Base-by-base conservation (phyloP, 164 flowering plant species). In the Vitis labrusca region DNA sequence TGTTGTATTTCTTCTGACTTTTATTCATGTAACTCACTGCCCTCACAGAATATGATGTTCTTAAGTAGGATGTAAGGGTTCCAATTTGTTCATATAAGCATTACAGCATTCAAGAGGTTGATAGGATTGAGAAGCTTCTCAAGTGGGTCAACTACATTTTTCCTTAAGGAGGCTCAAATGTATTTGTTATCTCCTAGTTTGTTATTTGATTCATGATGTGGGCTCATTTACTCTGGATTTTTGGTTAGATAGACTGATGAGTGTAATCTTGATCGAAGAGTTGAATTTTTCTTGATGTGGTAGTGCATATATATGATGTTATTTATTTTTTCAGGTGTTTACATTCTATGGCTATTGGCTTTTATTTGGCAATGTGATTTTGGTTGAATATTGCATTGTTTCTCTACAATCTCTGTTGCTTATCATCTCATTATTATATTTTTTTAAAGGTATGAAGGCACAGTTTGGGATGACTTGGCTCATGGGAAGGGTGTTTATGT, bases 401-500 rank as follows among this genome's bases (percentile, higher is more conserved):
- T 58, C 37, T 17, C 7, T n/a, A 44, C 15, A 7, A 44, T 61
- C 16, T n/a, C 47, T n/a, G 30, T 32, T 23, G 23, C 15, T 9
- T 56, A 30, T 16, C 58, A 11, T 59, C 1, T 51, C 2, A 47
- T 68, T 62, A 6, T 71, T 27, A 17, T 63, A 61, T 50, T 19
- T 27, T 10, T 63, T 59, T 72, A 8, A 69, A 94, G 99, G 83
- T 94, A 91, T 78, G 99, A 94, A 85, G 99, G 98, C 58, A 92
- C 99, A 37, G 91, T 92, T 52, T 94, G 97, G 97, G 97, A 94
- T 82, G 99, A 94, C 77, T 69, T 86, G 84, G 98, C 99, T 52
- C 97, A 92, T 77, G 98, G 99, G 7, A 92, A 87, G 80, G 99
- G 98, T 64, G 99, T 94, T 57, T 90, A 80, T 72, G 86, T 86